phyloP scores from a whole-genome alignment of 2,329 filamentous ascomycete genomes.

The Cytospora chrysosperma region DNA sequence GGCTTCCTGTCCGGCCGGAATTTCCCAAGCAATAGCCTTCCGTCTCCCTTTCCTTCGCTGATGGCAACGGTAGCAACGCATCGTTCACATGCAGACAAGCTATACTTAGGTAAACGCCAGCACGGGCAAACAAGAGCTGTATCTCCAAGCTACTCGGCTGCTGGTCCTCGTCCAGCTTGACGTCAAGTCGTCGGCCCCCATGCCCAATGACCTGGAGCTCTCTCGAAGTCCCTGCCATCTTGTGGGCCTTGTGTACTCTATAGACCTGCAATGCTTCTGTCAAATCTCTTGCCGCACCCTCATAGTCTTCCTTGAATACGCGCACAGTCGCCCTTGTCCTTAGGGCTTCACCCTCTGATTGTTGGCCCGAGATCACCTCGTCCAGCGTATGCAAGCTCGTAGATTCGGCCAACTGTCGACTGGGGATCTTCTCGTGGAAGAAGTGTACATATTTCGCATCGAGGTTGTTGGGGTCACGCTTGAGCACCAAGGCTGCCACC shows the following conservation, averaged over 20 bases:
- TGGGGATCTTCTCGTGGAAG: conserved; percentile 87
- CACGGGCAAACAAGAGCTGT: conserved; percentile 76
- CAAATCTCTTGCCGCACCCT: conserved; percentile 68
- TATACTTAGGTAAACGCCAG: conserved; percentile 67
- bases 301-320: conserved; percentile 72
- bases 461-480: conserved; percentile 63
- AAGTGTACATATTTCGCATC: conserved; percentile 90
- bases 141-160: conserved; percentile 74
- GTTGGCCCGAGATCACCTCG: conserved; percentile 64
- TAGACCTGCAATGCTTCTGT: conserved; percentile 61
- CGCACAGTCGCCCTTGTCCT: conserved; percentile 73
- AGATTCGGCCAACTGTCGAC: conserved; percentile 67
- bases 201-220: conserved; percentile 44
- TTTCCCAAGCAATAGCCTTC: conserved; percentile 27
- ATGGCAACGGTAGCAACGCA: conserved; percentile 35
- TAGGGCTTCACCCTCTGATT: conserved; percentile 64
- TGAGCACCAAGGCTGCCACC: conserved; percentile 70
- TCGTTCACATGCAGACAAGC: conserved; percentile 64
- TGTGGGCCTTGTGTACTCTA: conserved; percentile 53
- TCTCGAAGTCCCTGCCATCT: conserved; percentile 45
- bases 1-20: conserved; percentile 19
- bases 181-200: conserved; percentile 33
- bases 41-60: conserved; percentile 10
- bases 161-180: conserved; percentile 43
- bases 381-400: conserved; percentile 67